Evolutionary conservation across 192 early-diverging fungal genomes (phyloP), one percentile per base, ranked within the genome.

Genomic region (Funneliformis mosseae): DNA sequence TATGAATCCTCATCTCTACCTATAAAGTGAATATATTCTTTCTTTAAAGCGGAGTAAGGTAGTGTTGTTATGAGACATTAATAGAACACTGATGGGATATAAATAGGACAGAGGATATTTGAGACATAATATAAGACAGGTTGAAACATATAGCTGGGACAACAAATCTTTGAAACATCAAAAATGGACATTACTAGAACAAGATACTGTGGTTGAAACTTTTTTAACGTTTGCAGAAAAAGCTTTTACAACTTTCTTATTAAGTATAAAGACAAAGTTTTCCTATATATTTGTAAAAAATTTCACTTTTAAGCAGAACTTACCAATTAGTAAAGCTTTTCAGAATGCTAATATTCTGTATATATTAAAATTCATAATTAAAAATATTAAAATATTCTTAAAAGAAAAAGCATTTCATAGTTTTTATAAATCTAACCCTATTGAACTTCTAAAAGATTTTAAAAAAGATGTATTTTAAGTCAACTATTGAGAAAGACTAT

Each of bases 331-430:
- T 42, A 77, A 16, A 62, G 76, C 64, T 46, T 77, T 77, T 8
- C 5, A 41, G 25, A 41, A 77, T 27, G 76, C 76, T 8, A 42
- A 77, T 77, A 41, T 77, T 48, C 46, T 77, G 43, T 77, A 62
- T 23, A 77, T 77, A 14, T 14, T 77, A 77, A 77, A 77, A 42
- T 78, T 78, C 28, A 33, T 64, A 27, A 45, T 78, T 41, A 66
- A 78, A 69, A 78, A 68, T 23, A 33, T 78, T 50, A 78, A 46
- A 5, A 78, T 78, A 2, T 78, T 78, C 25, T 78, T 59, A 60
- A 78, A 78, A 78, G 46, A 69, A 50, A 3, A 5, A 28, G 76
- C 28, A 67, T 78, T 78, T 28, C 43, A 78, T 66, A 18, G 66
- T 23, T 46, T 14, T 50, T 70, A 46, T 78, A 78, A 78, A 25